Evolutionary conservation across 108 stramenopile genomes (phyloP), one percentile per base, ranked within the genome.

Genomic region (Craspedostauros australis): DNA sequence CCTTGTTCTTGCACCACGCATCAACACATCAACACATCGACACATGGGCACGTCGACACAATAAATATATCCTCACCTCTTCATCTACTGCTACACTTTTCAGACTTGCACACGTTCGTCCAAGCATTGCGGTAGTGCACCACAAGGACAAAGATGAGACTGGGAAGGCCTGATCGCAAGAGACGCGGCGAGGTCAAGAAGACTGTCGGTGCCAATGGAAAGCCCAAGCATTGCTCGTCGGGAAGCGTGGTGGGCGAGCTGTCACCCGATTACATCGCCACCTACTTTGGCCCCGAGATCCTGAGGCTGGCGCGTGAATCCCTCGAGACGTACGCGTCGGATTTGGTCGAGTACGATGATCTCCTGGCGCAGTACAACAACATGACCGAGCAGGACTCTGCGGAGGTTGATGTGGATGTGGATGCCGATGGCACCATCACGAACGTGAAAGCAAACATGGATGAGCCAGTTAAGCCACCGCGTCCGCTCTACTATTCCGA

Each of bases 261-360:
- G 7, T 85, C 82, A n/a, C 50, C 84, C 9, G 78, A 88, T 50
- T 43, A 84, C 16, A 70, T 92, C 36, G 55, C 73, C 6, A 59
- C 67, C 15, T 66, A 77, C 2, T 79, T 69, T 27, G 55, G 49
- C 8, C 90, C 90, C 7, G 29, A 57, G 45, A 33, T 87, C 43
- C 56, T 31, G n/a, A 51, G 60, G 16, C 32, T 68, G 34, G 90
- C 86, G 1, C 40, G 42, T 2, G 21, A 66, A 26, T 49, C 54
- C 18, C 49, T 80, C 28, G 84, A 88, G 54, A 37, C 49, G 1
- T 85, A 84, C 58, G 66, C 83, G 0, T 62, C 70, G n/a, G 68
- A 71, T 37, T 27, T 70, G 8, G 21, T 83, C 47, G 43, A 59
- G 25, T 71, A 74, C 33, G 54, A 75, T 40, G 64, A 74, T 19